Conservation (phyloP, 2,329 filamentous ascomycete species). For the Cladosporium sp. region DNA sequence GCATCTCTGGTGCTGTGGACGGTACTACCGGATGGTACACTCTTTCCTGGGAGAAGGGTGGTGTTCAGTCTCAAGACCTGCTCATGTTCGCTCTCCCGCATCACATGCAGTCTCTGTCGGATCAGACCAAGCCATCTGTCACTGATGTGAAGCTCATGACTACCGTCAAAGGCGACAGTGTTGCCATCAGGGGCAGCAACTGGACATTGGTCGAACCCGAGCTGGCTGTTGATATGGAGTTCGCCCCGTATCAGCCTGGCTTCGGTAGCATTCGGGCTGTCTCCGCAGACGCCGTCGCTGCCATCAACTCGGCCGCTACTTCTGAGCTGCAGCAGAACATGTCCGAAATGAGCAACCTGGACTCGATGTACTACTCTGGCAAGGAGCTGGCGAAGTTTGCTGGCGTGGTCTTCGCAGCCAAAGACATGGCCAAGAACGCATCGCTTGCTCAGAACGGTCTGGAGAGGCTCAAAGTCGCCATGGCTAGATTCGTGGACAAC, state of each 20-base stretch:
- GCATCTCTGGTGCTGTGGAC: conserved; percentile 62
- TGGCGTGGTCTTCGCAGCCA: conserved; percentile 44
- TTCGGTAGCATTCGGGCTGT: conserved; percentile 42
- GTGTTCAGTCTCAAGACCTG: conserved; percentile 60
- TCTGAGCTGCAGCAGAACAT: conserved; percentile 75
- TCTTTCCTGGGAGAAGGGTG: conserved; percentile 71
- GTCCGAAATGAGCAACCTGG: conserved; percentile 66
- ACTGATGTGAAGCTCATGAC: conserved; percentile 65
- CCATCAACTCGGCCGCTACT: conserved; percentile 61
- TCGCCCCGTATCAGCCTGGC: conserved; percentile 71
- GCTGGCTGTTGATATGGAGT: conserved; percentile 73
- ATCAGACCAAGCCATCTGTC: conserved; percentile 50
- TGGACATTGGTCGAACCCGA: conserved; percentile 77
- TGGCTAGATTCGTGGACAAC: conserved; percentile 49
- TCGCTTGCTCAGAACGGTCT: conserved; percentile 53
- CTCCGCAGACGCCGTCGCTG: conserved; percentile 44
- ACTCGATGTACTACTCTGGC: conserved; percentile 92
- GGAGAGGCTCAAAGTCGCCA: conserved; percentile 50
- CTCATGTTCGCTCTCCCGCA: conserved; percentile 89
- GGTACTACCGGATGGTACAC: conserved; percentile 68
- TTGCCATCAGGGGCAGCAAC: conserved; percentile 66
- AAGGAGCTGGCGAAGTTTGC: conserved; percentile 53
- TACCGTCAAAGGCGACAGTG: conserved; percentile 80
- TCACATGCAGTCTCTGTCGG: conserved; percentile 74
- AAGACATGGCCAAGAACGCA: conserved; percentile 59